phyloP scores from a whole-genome alignment of 73 alveolate genomes.

The Tetrahymena malaccensis region DNA sequence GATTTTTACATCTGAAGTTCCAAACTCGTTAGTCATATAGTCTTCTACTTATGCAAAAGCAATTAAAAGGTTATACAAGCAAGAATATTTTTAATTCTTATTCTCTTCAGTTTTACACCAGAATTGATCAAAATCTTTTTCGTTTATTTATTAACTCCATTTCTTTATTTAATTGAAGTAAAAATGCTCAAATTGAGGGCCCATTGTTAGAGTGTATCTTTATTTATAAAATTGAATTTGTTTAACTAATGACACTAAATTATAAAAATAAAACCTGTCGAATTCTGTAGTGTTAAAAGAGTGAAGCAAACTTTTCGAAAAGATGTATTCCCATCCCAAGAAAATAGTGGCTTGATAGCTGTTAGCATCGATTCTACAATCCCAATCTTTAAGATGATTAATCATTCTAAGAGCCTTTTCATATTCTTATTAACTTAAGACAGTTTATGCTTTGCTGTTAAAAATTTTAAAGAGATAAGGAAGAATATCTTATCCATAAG shows the following conservation, averaged over 20 bases:
- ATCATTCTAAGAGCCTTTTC: neutral
- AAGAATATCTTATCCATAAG: neutral
- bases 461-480: neutral
- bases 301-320: neutral
- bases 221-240: neutral
- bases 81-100: neutral
- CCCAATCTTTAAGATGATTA: neutral
- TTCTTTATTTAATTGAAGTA: neutral
- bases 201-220: neutral
- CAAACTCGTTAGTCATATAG: neutral
- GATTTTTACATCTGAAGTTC: neutral
- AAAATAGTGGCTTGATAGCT: neutral
- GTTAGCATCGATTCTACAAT: neutral
- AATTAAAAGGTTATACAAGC: neutral
- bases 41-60: neutral
- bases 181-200: neutral
- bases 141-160: neutral
- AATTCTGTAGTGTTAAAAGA: neutral
- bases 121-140: neutral
- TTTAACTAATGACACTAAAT: neutral
- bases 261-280: neutral
- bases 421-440: neutral
- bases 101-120: neutral
- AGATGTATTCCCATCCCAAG: neutral
- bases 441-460: neutral